Evolutionary conservation across 2,329 filamentous ascomycete genomes (phyloP).

Genomic region (Penicillium corylophilum): DNA sequence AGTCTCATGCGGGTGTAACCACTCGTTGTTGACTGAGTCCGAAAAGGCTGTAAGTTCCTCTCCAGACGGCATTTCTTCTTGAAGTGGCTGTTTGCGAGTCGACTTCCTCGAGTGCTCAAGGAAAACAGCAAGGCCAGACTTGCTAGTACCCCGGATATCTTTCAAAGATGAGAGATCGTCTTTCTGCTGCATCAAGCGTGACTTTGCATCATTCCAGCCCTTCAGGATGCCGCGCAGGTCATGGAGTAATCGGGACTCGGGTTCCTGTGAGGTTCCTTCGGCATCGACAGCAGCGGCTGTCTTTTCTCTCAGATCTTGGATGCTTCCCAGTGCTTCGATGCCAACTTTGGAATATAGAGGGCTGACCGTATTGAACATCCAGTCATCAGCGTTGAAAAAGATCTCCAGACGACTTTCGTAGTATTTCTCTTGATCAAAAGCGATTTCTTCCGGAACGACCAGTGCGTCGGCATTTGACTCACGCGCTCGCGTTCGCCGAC

Average conservation of each 20-base stretch:
- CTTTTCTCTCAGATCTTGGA: slow-evolving; percentile 38
- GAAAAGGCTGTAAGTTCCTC: slow-evolving; percentile 43
- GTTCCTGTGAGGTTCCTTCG: slow-evolving; percentile 16
- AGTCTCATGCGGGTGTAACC: slow-evolving; percentile 52
- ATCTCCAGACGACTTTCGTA: slow-evolving; percentile 56
- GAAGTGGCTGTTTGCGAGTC: slow-evolving; percentile 39
- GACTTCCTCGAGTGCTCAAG: slow-evolving; percentile 56
- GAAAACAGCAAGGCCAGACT: slow-evolving; percentile 54
- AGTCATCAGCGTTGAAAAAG: slow-evolving; percentile 57
- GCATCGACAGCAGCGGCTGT: slow-evolving; percentile 18
- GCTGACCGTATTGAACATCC: slow-evolving; percentile 55
- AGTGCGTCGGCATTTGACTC: slow-evolving; percentile 54
- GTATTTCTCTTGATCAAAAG: slow-evolving; percentile 54
- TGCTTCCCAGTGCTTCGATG: slow-evolving; percentile 46
- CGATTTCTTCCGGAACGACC: slow-evolving; percentile 47
- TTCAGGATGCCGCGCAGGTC: slow-evolving; percentile 47
- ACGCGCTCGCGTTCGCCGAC: slow-evolving; percentile 60
- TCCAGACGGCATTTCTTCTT: slow-evolving; percentile 41
- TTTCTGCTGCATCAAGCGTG: slow-evolving; percentile 45
- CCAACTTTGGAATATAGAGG: slow-evolving; percentile 54
- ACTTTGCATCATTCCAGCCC: slow-evolving; percentile 48
- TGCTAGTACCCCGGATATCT: slow-evolving; percentile 48
- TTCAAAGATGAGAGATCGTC: slow-evolving; percentile 51
- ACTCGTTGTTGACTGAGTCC: slow-evolving; percentile 46
- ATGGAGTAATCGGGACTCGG: slow-evolving; percentile 34